Evolutionary conservation across 768 basidiomycete species (phyloP), one percentile per base, ranked within the genome.

Genomic region (Suillus bovinus): DNA sequence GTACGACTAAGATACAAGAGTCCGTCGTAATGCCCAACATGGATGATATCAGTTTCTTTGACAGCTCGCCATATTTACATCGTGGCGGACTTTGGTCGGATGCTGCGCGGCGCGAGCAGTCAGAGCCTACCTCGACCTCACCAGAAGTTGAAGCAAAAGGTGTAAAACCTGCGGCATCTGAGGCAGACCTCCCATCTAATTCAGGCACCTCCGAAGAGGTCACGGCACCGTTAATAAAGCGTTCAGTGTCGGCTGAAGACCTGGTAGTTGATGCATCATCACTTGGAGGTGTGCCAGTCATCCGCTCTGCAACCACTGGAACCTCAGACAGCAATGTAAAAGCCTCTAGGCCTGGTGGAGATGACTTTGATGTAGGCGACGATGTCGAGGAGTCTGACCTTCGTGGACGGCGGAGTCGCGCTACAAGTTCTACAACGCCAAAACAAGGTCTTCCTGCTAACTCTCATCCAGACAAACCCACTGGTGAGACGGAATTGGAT

Each of bases 41-140:
- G 94, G 97, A 99, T 73, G 97, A 99, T 69, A 91, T 99, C 63
- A 82, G 95, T 14, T 98, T 95, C 82, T 99, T 96, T 72, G 91
- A 97, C 73, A 96, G 90, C 39, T 69, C 70, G 4, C 68, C 71
- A 3, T 88, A 84, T 68, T 68, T 71, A 57, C 87, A 84, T 61
- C 87, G 96, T 41, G 96, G 96, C 50, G 96, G 96, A 8, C 91
- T 99, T 66, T 99, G 90, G 84, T 81, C 85, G 9, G 92, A 94
- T 65, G 89, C 94, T 9, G 81, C 77, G 4, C 81, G 88, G 34
- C 76, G 68, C 33, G 81, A 81, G 55, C 69, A 64, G 27, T 64
- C 66, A 20, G 57, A 70, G 66, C 6, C 64, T 27, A 27, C 52
- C 10, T 50, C 64, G 20, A 33, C 44, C n/a, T 62, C 68, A 11